Percentiles rank a stretch among this genome's conserved stretches.
Conservation (phyloP, 306 rosid genomes). For the Dalbergia oliveri region DNA sequence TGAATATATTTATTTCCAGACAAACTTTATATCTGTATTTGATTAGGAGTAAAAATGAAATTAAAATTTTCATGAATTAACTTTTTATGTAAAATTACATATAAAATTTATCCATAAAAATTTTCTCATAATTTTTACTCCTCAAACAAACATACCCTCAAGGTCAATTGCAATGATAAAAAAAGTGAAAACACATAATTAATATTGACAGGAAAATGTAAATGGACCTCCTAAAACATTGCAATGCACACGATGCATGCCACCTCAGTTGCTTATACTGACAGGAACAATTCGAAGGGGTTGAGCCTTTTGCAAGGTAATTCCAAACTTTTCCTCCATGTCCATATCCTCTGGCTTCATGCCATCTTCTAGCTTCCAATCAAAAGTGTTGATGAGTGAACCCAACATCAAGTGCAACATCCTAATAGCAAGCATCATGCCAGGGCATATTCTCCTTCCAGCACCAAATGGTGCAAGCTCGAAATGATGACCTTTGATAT, state of each 20-base stretch:
- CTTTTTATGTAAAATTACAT: too few relatives aligned
- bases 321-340: conserved; percentile 60
- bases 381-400: conserved; percentile 54
- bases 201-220: not conserved
- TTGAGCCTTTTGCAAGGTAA: conserved; percentile 50
- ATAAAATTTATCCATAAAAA: too few relatives aligned
- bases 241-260: not conserved
- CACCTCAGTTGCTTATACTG: not conserved
- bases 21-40: too few relatives aligned
- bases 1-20: too few relatives aligned
- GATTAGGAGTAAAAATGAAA: too few relatives aligned
- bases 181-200: too few relatives aligned
- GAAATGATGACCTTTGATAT: conserved; percentile 50
- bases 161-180: too few relatives aligned
- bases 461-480: conserved; percentile 60
- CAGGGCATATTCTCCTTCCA: conserved; percentile 56
- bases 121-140: too few relatives aligned
- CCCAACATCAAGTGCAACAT: conserved; percentile 55
- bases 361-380: conserved; percentile 63
- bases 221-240: not conserved
- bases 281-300: conserved; percentile 53
- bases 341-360: conserved; percentile 43
- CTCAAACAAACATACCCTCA: too few relatives aligned
- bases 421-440: conserved; percentile 50
- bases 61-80: too few relatives aligned